Base-by-base conservation (phyloP, 345 rosid genomes). In the Microcos paniculata region DNA sequence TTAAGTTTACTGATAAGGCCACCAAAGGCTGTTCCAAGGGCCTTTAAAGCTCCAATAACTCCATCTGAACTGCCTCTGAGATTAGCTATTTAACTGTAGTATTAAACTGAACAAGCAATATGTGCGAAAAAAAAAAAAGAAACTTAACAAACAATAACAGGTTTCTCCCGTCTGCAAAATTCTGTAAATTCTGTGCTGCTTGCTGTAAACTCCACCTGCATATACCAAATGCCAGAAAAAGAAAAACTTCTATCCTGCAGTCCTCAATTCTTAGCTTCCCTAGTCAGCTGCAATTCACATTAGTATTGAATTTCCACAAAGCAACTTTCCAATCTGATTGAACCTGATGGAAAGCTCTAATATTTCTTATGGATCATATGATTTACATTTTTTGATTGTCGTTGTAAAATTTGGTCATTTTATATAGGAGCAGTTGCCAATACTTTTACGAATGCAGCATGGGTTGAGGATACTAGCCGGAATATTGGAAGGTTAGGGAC, bases 131-230 rank as follows among this genome's bases (percentile, higher is more conserved):
- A n/a, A n/a, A n/a, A n/a, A n/a, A n/a, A n/a, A n/a, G n/a, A n/a
- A n/a, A n/a, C n/a, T n/a, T n/a, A n/a, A n/a, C n/a, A n/a, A n/a
- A n/a, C n/a, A n/a, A n/a, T n/a, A n/a, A n/a, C n/a, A n/a, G 21
- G 4, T 61, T 31, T 61, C 21, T 61, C 31, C 30, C 19, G 18
- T 61, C 21, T 61, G 40, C 23, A n/a, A n/a, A n/a, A n/a, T n/a
- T n/a, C n/a, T n/a, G n/a, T n/a, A 30, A 30, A 61, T 61, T 40
- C 31, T 59, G 31, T 61, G 40, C 64, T 61, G 64, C 64, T 61
- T 61, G 40, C 64, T 30, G 6, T 14, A 18, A 61, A 4, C 19
- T 33, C 12, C n/a, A 28, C 10, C 15, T 14, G 64, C 40, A 15
- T 30, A 4, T 28, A 11, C n/a, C 38, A 59, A 15, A 13, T 59